These are phyloP conservation scores for Trifolium pratense DNA, from an alignment of 306 rosid genomes.

Conservation along the genomic window DNA sequence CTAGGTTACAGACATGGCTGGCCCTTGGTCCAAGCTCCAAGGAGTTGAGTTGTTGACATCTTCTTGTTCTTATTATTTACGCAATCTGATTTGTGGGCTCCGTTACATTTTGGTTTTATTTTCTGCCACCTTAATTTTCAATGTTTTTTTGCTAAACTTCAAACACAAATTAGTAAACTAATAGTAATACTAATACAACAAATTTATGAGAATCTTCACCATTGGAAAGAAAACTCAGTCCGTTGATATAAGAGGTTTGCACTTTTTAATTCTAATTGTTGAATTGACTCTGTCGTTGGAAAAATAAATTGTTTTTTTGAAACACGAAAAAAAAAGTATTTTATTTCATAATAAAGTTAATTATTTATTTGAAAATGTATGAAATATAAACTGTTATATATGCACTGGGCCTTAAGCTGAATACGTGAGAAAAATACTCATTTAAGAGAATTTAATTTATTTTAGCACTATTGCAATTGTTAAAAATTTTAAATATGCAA, in stretches of 20 bases:
- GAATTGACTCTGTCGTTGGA: not conserved
- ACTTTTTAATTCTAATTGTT: not conserved
- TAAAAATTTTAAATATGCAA: too few species aligned
- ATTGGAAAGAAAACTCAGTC: not conserved
- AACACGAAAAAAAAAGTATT: too few species aligned
- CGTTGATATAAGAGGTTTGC: not conserved
- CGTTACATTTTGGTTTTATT: conserved; percentile 21
- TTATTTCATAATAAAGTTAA: too few species aligned
- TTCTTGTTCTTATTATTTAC: not conserved
- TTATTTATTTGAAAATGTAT: too few species aligned
- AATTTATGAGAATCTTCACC: not conserved
- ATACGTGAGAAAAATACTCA: too few species aligned
- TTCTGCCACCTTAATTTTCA: not conserved
- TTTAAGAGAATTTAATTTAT: too few species aligned
- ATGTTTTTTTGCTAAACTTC: not conserved
- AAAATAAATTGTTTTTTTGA: too few species aligned
- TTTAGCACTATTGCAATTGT: too few species aligned
- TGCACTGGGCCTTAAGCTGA: too few species aligned
- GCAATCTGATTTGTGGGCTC: conserved; percentile 40
- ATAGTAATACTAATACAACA: not conserved
- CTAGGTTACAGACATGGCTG: too few species aligned
- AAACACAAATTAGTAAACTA: not conserved
- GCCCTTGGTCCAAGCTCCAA: conserved; percentile 29
- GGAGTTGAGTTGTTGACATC: conserved; percentile 6
- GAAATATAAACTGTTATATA: too few species aligned